phyloP scores from a whole-genome alignment of 169 alveolate genomes.

The Plasmodium cynomolgi region DNA sequence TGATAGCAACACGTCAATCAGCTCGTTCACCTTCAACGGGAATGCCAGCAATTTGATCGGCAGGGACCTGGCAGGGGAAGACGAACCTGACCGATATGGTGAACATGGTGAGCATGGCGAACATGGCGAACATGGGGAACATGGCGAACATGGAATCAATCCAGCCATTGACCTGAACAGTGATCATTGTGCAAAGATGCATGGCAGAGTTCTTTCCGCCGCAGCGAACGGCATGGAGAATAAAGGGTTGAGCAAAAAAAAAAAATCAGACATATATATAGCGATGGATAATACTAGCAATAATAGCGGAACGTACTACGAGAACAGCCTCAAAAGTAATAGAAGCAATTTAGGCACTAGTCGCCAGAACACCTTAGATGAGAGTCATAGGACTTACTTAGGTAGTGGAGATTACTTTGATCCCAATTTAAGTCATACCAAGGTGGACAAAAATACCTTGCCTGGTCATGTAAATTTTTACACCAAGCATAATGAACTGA shows the following conservation, averaged over 20 bases:
- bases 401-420: conserved; percentile 13
- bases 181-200: not conserved
- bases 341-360: conserved; percentile 2
- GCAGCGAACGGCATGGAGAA: not conserved
- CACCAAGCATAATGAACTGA: not conserved
- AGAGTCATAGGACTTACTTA: not conserved
- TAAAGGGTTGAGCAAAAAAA: not conserved
- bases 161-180: not conserved
- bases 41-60: not conserved
- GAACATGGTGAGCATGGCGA: not conserved
- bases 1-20: not conserved
- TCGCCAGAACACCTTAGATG: not conserved
- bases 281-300: not conserved
- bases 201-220: not conserved
- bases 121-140: not conserved
- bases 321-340: conserved; percentile 1
- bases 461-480: not conserved
- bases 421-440: conserved; percentile 8
- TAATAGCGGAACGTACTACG: conserved; percentile 15
- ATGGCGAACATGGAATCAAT: not conserved
- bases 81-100: not conserved
- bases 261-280: not conserved
- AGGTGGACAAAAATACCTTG: not conserved
- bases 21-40: conserved; percentile 21
- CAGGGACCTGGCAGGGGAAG: not conserved